These are phyloP conservation scores for Chernovozyma sophiae-reginae DNA, from an alignment of 1,139 yeast species.

Conservation along the genomic window DNA sequence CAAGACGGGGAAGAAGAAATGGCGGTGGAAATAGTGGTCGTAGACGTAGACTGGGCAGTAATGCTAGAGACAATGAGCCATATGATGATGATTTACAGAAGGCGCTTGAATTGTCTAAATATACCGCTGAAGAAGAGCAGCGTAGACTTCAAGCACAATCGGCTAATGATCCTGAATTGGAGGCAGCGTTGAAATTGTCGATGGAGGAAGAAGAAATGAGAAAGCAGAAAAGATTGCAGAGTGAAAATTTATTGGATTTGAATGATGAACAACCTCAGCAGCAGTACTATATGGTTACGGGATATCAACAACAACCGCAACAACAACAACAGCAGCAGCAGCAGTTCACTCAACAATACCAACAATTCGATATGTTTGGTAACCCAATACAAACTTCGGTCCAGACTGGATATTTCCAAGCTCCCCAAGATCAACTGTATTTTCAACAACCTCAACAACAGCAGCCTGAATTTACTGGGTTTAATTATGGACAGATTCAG, in stretches of 20 bases:
- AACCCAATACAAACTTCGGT: constrained; percentile 63
- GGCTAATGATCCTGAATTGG: constrained; percentile 63
- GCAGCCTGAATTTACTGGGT: constrained; percentile 26
- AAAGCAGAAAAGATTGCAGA: constrained; percentile 44
- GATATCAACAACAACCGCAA: constrained; percentile 28
- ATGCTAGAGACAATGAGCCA: constrained; percentile 31
- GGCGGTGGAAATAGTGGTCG: constrained; percentile 21
- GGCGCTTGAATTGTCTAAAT: constrained; percentile 78
- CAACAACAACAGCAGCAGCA: constrained; percentile 32
- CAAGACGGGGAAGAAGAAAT: constrained; percentile 10
- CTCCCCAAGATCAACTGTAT: constrained; percentile 31
- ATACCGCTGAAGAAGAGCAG: constrained; percentile 81
- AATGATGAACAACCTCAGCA: constrained; percentile 34
- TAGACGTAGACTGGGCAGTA: constrained; percentile 14
- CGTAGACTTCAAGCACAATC: constrained; percentile 11
- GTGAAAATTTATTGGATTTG: constrained; percentile 52
- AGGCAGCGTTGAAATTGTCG: constrained; percentile 77
- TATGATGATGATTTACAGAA: constrained; percentile 79
- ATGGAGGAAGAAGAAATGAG: constrained; percentile 85
- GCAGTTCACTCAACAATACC: constrained; percentile 22
- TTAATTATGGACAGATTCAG: constrained; percentile 17
- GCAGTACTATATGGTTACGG: constrained; percentile 26
- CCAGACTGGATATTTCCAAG: constrained; percentile 44
- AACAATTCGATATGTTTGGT: constrained; percentile 69
- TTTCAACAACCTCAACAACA: constrained; percentile 12